A percentile compares a stretch with the other conserved stretches of the same genome.
Evolutionary conservation across 345 rosid species (phyloP).

Genomic region (Syzygium jambos): DNA sequence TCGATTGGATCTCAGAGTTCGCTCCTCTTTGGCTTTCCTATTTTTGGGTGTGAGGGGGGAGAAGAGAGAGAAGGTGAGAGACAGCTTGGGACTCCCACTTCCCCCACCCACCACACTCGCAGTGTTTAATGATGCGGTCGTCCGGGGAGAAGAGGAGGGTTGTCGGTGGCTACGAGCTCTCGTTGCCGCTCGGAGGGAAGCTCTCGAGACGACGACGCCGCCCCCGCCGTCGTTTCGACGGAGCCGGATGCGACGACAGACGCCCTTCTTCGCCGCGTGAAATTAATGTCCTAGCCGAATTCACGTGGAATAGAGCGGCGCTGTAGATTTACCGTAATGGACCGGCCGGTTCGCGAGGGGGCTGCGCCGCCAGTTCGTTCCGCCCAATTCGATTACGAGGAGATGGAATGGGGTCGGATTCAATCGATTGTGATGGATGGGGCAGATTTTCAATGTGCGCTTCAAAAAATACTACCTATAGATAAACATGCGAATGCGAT

Average conservation of each 20-base stretch:
- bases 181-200: too few species aligned
- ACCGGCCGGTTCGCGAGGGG: background rate
- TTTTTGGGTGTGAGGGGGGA: background rate
- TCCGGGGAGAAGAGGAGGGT: too few species aligned
- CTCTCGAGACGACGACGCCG: too few species aligned
- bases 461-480: background rate
- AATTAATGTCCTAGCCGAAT: too few species aligned
- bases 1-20: slow-evolving; percentile 7
- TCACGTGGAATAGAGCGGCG: too few species aligned
- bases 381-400: background rate
- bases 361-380: background rate
- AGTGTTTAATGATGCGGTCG: too few species aligned
- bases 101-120: too few species aligned
- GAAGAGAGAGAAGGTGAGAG: background rate
- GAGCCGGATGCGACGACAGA: too few species aligned
- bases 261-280: too few species aligned
- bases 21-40: background rate
- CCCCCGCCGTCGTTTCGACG: too few species aligned
- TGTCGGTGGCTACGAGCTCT: too few species aligned
- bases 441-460: background rate
- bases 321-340: background rate
- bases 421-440: background rate
- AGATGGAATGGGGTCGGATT: background rate
- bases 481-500: background rate
- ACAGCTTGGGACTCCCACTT: too few species aligned